Evolutionary conservation across 208 protist species (phyloP).

Genomic region (Spongospora subterranea): DNA sequence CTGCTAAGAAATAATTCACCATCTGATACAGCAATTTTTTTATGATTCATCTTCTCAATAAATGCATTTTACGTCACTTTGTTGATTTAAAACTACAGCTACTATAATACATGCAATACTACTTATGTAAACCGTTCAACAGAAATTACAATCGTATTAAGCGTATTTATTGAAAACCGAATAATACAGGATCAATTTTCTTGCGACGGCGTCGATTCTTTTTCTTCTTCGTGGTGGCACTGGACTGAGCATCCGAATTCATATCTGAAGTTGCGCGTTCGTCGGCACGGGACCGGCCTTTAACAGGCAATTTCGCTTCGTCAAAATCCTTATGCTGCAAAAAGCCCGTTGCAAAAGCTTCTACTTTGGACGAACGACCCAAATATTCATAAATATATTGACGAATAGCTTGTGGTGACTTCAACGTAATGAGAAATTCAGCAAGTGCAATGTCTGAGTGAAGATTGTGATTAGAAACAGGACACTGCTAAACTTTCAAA

Average conservation of each 20-base stretch:
- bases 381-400: slow-evolving; percentile 10
- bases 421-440: slow-evolving; percentile 6
- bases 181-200: too few species aligned
- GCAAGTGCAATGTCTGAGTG: not conserved
- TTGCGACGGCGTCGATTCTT: not conserved
- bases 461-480: not conserved
- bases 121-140: too few species aligned
- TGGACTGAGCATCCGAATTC: not conserved
- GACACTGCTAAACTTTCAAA: not conserved
- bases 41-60: too few species aligned
- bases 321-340: slow-evolving; percentile 29
- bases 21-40: not conserved
- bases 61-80: too few species aligned
- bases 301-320: not conserved
- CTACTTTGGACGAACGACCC: not conserved
- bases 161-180: not conserved
- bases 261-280: not conserved
- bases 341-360: slow-evolving; percentile 18
- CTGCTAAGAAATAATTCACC: slow-evolving; percentile 32
- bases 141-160: too few species aligned
- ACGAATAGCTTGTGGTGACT: slow-evolving; percentile 8
- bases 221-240: not conserved
- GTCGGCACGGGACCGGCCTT: not conserved
- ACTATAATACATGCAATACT: too few species aligned
- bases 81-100: too few species aligned